Evolutionary conservation across 176 grass and related monocot genomes (phyloP).

Genomic region (Miscanthus lutarioriparius): DNA sequence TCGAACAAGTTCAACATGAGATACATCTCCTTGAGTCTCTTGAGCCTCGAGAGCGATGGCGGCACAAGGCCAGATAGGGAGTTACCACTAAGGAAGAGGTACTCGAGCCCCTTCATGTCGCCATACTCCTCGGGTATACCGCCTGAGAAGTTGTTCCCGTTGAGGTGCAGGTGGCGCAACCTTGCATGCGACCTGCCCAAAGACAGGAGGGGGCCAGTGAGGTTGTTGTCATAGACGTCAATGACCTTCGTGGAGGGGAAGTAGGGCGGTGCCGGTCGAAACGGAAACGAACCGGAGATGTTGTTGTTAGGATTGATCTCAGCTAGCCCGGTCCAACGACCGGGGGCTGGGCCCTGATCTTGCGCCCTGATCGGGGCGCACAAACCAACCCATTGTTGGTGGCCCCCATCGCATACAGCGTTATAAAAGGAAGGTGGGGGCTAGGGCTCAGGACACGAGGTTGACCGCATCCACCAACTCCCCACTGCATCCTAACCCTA

Average conservation of each 20-base stretch:
- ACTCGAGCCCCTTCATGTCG: constrained; percentile 48
- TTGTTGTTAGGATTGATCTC: too few species aligned
- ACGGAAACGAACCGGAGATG: constrained; percentile 24
- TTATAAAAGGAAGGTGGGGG: too few species aligned
- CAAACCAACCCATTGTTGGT: too few species aligned
- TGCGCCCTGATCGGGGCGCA: too few species aligned
- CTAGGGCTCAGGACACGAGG: too few species aligned
- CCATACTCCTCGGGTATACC: constrained; percentile 48
- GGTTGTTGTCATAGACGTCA: constrained; percentile 73
- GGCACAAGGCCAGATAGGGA: constrained; percentile 46
- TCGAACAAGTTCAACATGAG: constrained; percentile 50
- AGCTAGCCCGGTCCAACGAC: too few species aligned
- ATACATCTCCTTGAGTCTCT: constrained; percentile 33
- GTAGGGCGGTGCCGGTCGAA: not conserved
- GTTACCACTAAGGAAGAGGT: constrained; percentile 64
- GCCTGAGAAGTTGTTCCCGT: constrained; percentile 68
- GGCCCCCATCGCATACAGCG: too few species aligned
- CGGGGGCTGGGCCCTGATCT: too few species aligned
- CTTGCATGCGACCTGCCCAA: not conserved
- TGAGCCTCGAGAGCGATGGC: constrained; percentile 27
- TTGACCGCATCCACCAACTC: too few species aligned
- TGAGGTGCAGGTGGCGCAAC: constrained; percentile 56
- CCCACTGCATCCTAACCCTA: too few species aligned
- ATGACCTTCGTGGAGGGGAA: constrained; percentile 47
- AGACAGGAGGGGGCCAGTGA: constrained; percentile 53